Evolutionary conservation across 2,329 filamentous ascomycete species (phyloP), one percentile per base, ranked within the genome.

Genomic region (Bertia moriformis): DNA sequence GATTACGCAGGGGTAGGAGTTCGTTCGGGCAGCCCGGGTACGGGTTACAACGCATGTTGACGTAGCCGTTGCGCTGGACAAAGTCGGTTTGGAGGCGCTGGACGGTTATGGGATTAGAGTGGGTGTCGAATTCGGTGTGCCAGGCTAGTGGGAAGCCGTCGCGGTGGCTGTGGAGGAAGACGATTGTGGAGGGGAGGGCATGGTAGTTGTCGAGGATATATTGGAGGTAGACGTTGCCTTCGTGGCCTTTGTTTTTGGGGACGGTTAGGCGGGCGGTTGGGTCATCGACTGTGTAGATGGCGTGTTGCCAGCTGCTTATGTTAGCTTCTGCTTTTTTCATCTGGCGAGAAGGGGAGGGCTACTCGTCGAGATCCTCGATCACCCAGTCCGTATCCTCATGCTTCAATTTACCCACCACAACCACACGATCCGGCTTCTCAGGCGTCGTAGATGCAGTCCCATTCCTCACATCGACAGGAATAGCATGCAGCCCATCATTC

Each of bases 1-100:
- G 44, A 4, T 53, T 43, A 29, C 45, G 45, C 14, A 52, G 50
- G 1, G 54, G 56, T 14, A 55, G 48, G n/a, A 61, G 46, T 37
- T 55, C 58, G 4, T 50, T 52, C 12, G 59, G 60, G 41, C 60
- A 63, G 14, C 59, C 58, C 1, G 56, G 51, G 19, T 48, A 44
- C 29, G 47, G 46, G 13, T 52, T 49, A 46, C 61, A 65, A 12
- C 54, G 51, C 22, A 65, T 47, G 40, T 59, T 59, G 3, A 56
- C 56, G 41, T 58, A 64, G 14, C 61, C 61, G 2, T 51, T 46
- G 2, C 50, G 43, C 32, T 55, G 50, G 19, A 64, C 51, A n/a
- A 53, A 54, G 18, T 55, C 51, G 17, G 55, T 47, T 7, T 56
- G 53, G 12, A 64, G 49, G 27, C 49, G 48, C 12, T 44, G 45